Conservation (phyloP, 495 filamentous ascomycete species). For the Trichoderma parareesei region DNA sequence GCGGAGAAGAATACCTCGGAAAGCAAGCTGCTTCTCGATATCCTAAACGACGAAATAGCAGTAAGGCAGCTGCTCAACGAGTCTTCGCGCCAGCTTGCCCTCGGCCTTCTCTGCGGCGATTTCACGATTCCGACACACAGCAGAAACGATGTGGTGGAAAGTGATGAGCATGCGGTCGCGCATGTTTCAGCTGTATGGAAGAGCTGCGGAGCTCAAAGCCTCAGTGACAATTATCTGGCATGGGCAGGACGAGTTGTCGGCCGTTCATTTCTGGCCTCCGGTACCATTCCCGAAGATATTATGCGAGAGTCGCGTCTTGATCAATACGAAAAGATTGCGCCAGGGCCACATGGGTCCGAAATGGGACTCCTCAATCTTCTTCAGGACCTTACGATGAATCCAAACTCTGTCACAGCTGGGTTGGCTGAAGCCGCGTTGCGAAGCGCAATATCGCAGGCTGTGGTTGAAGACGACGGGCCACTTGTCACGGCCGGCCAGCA, state of each 20-base stretch:
- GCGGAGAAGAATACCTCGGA: slow-evolving; percentile 54
- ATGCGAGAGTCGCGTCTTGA: slow-evolving; percentile 48
- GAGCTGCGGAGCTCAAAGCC: slow-evolving; percentile 52
- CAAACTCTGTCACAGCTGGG: slow-evolving; percentile 56
- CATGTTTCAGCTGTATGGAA: slow-evolving; percentile 64
- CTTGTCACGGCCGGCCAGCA: slow-evolving; percentile 43
- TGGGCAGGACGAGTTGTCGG: slow-evolving; percentile 85
- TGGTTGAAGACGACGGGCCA: slow-evolving; percentile 32
- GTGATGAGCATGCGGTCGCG: slow-evolving; percentile 49
- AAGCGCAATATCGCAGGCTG: slow-evolving; percentile 51
- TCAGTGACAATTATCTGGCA: slow-evolving; percentile 60
- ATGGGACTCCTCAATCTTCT: slow-evolving; percentile 53
- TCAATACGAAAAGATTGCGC: slow-evolving; percentile 35
- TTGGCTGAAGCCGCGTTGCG: slow-evolving; percentile 72
- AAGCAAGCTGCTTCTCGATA: slow-evolving; percentile 61
- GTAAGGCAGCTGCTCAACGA: slow-evolving; percentile 56
- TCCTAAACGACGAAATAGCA: slow-evolving; percentile 63
- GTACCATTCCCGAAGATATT: slow-evolving; percentile 50
- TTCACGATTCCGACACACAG: slow-evolving; percentile 53
- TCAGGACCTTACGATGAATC: slow-evolving; percentile 56
- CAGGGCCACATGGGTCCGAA: slow-evolving; percentile 33
- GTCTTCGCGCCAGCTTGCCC: slow-evolving; percentile 57
- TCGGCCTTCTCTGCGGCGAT: slow-evolving; percentile 64
- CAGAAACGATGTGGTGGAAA: slow-evolving; percentile 52
- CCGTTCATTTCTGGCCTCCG: slow-evolving; percentile 70